A percentile compares a stretch with the other conserved stretches of the same genome.
phyloP scores from a whole-genome alignment of 306 rosid genomes.

The Delonix regia region DNA sequence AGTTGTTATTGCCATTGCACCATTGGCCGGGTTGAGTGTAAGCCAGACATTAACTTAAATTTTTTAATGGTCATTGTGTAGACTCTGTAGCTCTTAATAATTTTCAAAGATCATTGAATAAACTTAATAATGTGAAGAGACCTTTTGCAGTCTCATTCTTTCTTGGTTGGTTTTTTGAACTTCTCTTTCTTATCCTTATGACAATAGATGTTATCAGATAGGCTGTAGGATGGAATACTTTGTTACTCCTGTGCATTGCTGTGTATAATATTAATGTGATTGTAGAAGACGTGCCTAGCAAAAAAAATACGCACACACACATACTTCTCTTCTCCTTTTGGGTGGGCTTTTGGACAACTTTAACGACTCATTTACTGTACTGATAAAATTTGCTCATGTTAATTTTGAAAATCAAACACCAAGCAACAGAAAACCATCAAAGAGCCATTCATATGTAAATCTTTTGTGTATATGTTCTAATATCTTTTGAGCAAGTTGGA shows the following conservation, averaged over 20 bases:
- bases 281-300: not conserved
- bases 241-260: slow-evolving; percentile 16
- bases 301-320: not conserved
- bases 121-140: slow-evolving; percentile 20
- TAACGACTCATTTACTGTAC: slow-evolving; percentile 1
- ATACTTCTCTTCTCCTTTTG: not conserved
- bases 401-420: slow-evolving; percentile 22
- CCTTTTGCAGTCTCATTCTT: slow-evolving; percentile 11
- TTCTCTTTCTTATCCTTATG: slow-evolving; percentile 4
- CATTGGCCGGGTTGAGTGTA: slow-evolving; percentile 79
- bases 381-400: slow-evolving; percentile 15
- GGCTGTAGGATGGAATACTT: slow-evolving; percentile 16
- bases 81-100: slow-evolving; percentile 20
- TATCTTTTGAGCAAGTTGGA: slow-evolving; percentile 19
- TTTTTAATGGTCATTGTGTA: slow-evolving; percentile 26
- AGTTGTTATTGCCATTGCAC: slow-evolving; percentile 81
- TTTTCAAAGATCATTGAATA: slow-evolving; percentile 6
- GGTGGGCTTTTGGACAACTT: not conserved
- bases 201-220: slow-evolving; percentile 25
- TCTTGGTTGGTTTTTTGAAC: slow-evolving; percentile 22
- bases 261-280: not conserved
- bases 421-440: slow-evolving; percentile 10
- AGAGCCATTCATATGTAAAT: slow-evolving; percentile 10
- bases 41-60: slow-evolving; percentile 37
- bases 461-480: not conserved